These are phyloP conservation scores for Astraeus odoratus DNA, from an alignment of 768 basidiomycete genomes.

Conservation along the genomic window DNA sequence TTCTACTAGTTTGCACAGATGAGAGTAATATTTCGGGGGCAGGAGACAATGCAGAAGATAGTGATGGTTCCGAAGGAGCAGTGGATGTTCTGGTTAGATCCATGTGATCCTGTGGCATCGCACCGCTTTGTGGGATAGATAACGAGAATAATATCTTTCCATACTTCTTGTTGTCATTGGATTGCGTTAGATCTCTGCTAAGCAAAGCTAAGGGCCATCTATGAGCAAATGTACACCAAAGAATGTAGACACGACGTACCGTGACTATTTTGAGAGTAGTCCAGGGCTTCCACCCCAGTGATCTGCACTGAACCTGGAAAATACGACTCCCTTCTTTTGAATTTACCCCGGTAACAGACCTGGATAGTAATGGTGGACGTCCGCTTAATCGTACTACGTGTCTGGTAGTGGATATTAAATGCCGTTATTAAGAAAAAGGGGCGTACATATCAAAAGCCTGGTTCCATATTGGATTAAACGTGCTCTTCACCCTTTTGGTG, in stretches of 20 bases:
- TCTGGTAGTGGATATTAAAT: constrained; percentile 3
- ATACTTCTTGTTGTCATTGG: constrained; percentile 47
- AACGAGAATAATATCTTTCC: constrained; percentile 73
- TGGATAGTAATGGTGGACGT: constrained; percentile 76
- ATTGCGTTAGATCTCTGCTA: constrained; percentile 48
- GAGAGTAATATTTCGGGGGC: not conserved
- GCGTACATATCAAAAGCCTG: constrained; percentile 77
- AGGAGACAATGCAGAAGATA: not conserved
- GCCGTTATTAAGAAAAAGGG: not conserved
- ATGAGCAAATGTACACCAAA: not conserved
- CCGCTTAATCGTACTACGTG: constrained; percentile 55
- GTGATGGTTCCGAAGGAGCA: constrained; percentile 3
- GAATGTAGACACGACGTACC: constrained; percentile 24
- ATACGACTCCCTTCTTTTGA: constrained; percentile 80
- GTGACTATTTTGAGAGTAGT: constrained; percentile 39
- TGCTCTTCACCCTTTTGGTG: constrained; percentile 62
- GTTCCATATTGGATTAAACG: constrained; percentile 72
- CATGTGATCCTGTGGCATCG: constrained; percentile 12
- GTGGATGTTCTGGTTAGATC: constrained; percentile 13
- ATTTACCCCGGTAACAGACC: constrained; percentile 85
- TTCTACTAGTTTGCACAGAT: not conserved
- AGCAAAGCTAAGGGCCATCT: constrained; percentile 26
- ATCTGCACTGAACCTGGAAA: constrained; percentile 56
- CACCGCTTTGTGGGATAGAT: constrained; percentile 30
- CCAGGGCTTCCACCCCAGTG: constrained; percentile 45